Evolutionary conservation across 345 rosid genomes (phyloP).

Genomic region (Ceriops zippeliana): DNA sequence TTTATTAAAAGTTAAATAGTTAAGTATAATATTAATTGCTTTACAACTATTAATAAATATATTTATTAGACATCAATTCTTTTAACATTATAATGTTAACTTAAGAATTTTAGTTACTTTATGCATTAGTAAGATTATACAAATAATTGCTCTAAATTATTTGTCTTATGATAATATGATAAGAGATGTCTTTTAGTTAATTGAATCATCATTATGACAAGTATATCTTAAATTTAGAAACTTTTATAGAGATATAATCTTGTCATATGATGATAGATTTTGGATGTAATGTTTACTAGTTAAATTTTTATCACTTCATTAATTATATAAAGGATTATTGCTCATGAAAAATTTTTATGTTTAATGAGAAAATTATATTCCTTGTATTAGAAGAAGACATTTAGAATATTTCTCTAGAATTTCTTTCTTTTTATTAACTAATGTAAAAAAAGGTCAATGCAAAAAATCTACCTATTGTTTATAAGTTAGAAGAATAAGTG

Average conservation of each 20-base stretch:
- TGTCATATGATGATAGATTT: slow-evolving; percentile 97
- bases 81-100: slow-evolving; percentile 60
- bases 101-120: slow-evolving; percentile 84
- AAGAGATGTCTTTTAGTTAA: slow-evolving; percentile 87
- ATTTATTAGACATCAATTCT: slow-evolving; percentile 53
- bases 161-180: slow-evolving; percentile 82
- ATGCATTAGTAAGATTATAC: slow-evolving; percentile 90
- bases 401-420: slow-evolving; percentile 70
- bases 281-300: slow-evolving; percentile 75
- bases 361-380: slow-evolving; percentile 83
- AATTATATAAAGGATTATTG: slow-evolving; percentile 75
- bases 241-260: slow-evolving; percentile 87
- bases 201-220: slow-evolving; percentile 75
- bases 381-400: slow-evolving; percentile 91
- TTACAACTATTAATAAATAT: slow-evolving; percentile 65
- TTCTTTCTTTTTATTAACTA: slow-evolving; percentile 56
- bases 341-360: slow-evolving; percentile 55
- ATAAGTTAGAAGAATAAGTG: slow-evolving; percentile 64
- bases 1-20: slow-evolving; percentile 75
- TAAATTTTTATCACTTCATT: slow-evolving; percentile 81
- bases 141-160: slow-evolving; percentile 95
- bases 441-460: slow-evolving; percentile 54
- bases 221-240: slow-evolving; percentile 79
- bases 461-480: slow-evolving; percentile 63
- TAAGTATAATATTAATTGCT: slow-evolving; percentile 58